A percentile compares a stretch with the other conserved stretches of the same genome.
These are phyloP conservation scores for Syncephalastrum monosporum DNA, from an alignment of 371 early-diverging fungal genomes.

Conservation along the genomic window DNA sequence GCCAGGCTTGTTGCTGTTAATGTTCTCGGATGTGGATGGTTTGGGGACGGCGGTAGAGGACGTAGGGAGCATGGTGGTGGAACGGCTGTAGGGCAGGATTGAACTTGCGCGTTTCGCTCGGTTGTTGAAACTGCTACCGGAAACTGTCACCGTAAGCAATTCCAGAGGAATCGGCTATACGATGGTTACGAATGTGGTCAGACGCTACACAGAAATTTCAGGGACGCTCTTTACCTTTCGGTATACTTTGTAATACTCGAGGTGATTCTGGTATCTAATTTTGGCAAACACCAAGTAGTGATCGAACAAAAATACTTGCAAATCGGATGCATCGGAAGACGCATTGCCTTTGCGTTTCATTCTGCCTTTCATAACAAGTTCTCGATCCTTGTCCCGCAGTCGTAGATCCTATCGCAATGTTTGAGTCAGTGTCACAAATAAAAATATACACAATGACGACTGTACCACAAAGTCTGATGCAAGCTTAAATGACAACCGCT, in stretches of 20 bases:
- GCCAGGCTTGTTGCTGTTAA: slow-evolving; percentile 71
- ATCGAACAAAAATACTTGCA: slow-evolving; percentile 85
- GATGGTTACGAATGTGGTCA: too few relatives aligned
- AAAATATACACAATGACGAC: slow-evolving; percentile 3
- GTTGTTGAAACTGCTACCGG: slow-evolving; percentile 8
- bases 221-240: slow-evolving; percentile 21
- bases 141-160: slow-evolving; percentile 15
- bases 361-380: slow-evolving; percentile 77
- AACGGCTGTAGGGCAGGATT: slow-evolving; percentile 36
- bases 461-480: slow-evolving; percentile 30
- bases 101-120: slow-evolving; percentile 32
- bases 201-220: not conserved
- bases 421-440: too few relatives aligned
- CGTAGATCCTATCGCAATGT: slow-evolving; percentile 61
- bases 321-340: slow-evolving; percentile 59
- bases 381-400: slow-evolving; percentile 70
- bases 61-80: slow-evolving; percentile 27
- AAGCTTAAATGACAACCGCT: slow-evolving; percentile 30
- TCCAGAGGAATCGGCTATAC: slow-evolving; percentile 24
- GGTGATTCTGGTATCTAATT: slow-evolving; percentile 36
- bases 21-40: slow-evolving; percentile 23
- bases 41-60: slow-evolving; percentile 15
- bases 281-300: slow-evolving; percentile 84
- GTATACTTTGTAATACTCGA: slow-evolving; percentile 36
- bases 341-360: slow-evolving; percentile 70